Evolutionary conservation across 2,329 filamentous ascomycete genomes (phyloP), one percentile per base, ranked within the genome.

Genomic region (Xylaria multiplex): DNA sequence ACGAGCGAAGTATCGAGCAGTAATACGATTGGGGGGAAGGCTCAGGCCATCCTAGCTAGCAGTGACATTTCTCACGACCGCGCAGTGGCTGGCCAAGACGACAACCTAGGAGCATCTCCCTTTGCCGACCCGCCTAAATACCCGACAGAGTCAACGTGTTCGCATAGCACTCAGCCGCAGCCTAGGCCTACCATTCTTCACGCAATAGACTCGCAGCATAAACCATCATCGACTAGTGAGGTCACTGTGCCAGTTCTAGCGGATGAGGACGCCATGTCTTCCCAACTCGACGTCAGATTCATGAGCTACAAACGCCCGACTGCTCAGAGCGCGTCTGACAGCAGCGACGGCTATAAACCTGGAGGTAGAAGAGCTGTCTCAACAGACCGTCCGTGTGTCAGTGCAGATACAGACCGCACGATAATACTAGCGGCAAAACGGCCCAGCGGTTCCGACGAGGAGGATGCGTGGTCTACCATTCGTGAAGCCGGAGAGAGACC

Each of bases 271-370:
- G 66, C 66, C 27, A 63, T 65, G 27, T 65, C 66, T 9, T 71
- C 71, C n/a, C 65, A 66, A 58, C 63, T 73, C 42, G 60, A 64
- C 42, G 64, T 69, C 16, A 70, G 64, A 35, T 70, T 69, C 62
- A 61, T 65, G 40, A 62, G 59, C 8, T 63, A 68, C 54, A 55
- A 35, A 46, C 48, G 43, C 30, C 61, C 55, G 5, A 42, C 30
- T 22, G 42, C n/a, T 16, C 50, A 24, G 24, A 59, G 49, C 48
- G 67, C 68, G 27, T 70, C 65, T 37, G 65, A 66, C 0, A 68
- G 70, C 24, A 61, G 58, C 2, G 62, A 68, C 37, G 54, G 62
- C 14, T 30, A 54, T 43, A 60, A 59, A 50, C 64, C 40, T 27
- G 49, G 57, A 53, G 40, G 30, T 40, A 69, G 64, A 42, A 62